phyloP scores from a whole-genome alignment of 1,284 basidiomycete genomes.

The Meira miltonrushii region DNA sequence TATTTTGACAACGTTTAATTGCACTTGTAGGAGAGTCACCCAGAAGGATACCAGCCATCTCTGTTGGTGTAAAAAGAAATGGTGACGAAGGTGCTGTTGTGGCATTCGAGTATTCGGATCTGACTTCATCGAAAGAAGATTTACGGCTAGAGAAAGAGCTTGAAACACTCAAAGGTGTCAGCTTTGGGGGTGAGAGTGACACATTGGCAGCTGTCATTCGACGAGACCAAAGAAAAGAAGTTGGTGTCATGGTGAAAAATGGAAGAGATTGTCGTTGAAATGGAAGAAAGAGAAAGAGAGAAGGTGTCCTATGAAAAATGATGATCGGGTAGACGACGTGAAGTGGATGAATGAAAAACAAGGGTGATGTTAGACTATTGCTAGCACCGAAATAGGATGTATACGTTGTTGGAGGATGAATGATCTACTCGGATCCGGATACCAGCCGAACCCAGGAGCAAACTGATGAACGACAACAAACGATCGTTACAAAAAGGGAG shows the following conservation, averaged over 20 bases:
- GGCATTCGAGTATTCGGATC: background rate
- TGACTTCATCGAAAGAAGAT: background rate
- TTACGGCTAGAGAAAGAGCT: too few relatives aligned
- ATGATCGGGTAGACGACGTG: too few relatives aligned
- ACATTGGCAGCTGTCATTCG: background rate
- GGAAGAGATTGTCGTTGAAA: background rate
- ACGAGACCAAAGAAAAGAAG: background rate
- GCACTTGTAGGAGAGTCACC: background rate
- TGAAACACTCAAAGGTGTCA: too few relatives aligned
- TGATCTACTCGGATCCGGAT: background rate
- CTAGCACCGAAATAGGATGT: too few relatives aligned
- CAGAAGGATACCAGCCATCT: background rate
- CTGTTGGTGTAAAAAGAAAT: background rate
- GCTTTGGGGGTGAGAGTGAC: too few relatives aligned
- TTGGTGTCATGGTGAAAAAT: background rate
- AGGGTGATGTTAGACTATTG: too few relatives aligned
- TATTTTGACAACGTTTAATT: too few relatives aligned
- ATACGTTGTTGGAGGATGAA: too few relatives aligned
- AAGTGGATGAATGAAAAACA: too few relatives aligned
- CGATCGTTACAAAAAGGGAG: background rate
- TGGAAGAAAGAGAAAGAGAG: background rate
- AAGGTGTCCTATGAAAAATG: background rate
- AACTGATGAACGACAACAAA: background rate
- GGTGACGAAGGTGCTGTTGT: background rate
- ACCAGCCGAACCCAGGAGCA: slow-evolving; percentile 1